Base-by-base conservation (phyloP, 2,329 filamentous ascomycete genomes). In the Aaosphaeria pasadenensis region DNA sequence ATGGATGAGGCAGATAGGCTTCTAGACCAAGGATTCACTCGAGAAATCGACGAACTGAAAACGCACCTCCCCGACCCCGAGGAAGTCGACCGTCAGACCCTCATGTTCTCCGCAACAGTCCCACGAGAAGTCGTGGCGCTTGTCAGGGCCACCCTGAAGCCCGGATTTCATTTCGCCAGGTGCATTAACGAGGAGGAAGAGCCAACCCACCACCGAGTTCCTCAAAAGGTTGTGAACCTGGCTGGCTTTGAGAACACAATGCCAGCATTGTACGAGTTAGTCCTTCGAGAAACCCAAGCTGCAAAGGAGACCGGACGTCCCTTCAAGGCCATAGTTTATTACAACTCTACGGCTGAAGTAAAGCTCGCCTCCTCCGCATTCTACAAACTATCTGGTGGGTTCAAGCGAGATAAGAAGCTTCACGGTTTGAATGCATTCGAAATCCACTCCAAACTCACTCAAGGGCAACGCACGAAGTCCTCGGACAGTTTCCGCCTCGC, bases 261-360 rank as follows among this genome's bases (percentile, higher is more conserved):
- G 51, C 90, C 94, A 11, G 73, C 86, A 2, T 68, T 97, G 17
- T 78, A 94, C 46, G 91, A 97, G 70, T 78, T 96, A 44, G 75
- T 86, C 42, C 74, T 85, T 46, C 79, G 80, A 33, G 84, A 87
- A 58, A 69, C 78, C n/a, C 58, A 76, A 30, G 72, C 74, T 28
- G 66, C 67, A 51, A 9, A 9, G 33, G 58, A 57, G 68, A 53
- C 62, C 70, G 53, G 72, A 77, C 70, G 70, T 11, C 88, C 89
- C 0, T 96, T 97, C 81, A 99, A 99, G 78, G 89, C 90, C n/a
- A 95, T 99, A 51, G 76, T 96, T 39, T 99, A 96, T 74, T 87
- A 92, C 68, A 88, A 88, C 60, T 89, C 87, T 24, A 95, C 88
- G 1, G 81, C 82, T 28, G 79, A 87, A 54, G 88, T 91, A 40